These are phyloP conservation scores for Lepidium aucheri DNA, from an alignment of 345 rosid genomes.

Conservation along the genomic window DNA sequence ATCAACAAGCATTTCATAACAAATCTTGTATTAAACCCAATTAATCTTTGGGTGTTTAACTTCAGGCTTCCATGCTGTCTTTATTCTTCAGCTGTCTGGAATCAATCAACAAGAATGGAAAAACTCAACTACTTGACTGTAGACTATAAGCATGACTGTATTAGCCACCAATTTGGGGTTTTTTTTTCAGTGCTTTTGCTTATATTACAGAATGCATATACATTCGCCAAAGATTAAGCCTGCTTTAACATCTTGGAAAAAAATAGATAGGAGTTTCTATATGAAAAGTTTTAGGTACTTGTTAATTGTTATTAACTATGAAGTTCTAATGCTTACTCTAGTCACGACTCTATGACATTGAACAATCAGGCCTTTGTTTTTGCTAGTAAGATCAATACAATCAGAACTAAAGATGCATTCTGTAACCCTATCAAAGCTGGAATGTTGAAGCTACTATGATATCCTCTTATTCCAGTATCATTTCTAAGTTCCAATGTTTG, in stretches of 20 bases:
- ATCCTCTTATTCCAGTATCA: not conserved
- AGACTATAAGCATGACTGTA: not conserved
- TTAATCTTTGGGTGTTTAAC: conserved; percentile 14
- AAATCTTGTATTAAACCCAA: conserved; percentile 12
- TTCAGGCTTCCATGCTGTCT: not conserved
- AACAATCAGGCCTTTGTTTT: not conserved
- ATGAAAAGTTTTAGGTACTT: not conserved
- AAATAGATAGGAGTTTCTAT: no score
- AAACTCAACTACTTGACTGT: not conserved
- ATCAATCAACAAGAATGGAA: not conserved
- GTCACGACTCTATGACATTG: not conserved
- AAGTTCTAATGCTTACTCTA: not conserved
- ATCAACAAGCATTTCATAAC: conserved; percentile 1
- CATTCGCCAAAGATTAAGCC: not conserved
- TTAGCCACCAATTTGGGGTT: not conserved
- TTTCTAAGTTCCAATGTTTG: not conserved
- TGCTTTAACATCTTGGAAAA: not conserved
- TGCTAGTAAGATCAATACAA: not conserved
- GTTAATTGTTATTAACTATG: not conserved
- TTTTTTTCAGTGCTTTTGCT: not conserved
- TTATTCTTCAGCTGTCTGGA: conserved; percentile 17
- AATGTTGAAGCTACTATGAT: not conserved
- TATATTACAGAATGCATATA: not conserved
- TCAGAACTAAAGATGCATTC: not conserved
- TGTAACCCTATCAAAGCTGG: not conserved